phyloP scores from a whole-genome alignment of 208 protist genomes.

The Trypanosoma grayi region DNA sequence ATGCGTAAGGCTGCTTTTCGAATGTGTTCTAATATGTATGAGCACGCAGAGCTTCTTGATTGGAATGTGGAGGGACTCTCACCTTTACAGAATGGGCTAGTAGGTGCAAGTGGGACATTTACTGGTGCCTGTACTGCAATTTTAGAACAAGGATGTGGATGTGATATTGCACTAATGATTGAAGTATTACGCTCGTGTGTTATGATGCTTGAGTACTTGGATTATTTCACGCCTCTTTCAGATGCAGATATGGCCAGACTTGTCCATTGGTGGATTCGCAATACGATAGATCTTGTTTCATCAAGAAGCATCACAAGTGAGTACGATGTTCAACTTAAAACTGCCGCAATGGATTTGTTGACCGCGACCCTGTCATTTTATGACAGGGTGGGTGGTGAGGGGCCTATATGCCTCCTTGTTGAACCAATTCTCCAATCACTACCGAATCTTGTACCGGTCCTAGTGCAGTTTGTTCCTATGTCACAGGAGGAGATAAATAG shows the following conservation, averaged over 20 bases:
- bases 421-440: conserved; percentile 33
- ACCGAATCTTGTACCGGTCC: conserved; percentile 38
- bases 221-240: conserved; percentile 53
- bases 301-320: conserved; percentile 24
- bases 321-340: conserved; percentile 46
- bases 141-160: conserved; percentile 44
- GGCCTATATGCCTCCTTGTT: conserved; percentile 37
- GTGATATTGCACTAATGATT: conserved; percentile 54
- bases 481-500: conserved; percentile 70
- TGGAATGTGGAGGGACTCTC: conserved; percentile 82
- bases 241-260: conserved; percentile 35
- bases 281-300: conserved; percentile 46
- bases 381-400: conserved; percentile 60
- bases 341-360: conserved; percentile 68
- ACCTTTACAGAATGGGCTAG: conserved; percentile 69
- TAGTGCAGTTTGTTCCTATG: conserved; percentile 58
- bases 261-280: conserved; percentile 44
- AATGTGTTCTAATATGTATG: conserved; percentile 86
- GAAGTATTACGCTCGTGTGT: conserved; percentile 64
- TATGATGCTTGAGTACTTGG: conserved; percentile 85
- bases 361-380: conserved; percentile 51
- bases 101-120: conserved; percentile 55
- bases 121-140: conserved; percentile 62
- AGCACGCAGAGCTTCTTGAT: conserved; percentile 75
- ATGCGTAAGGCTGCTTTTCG: conserved; percentile 79